Percentiles rank a stretch among this genome's conserved stretches.
phyloP scores from a whole-genome alignment of 108 stramenopile species.

The Nitzschia putrida region DNA sequence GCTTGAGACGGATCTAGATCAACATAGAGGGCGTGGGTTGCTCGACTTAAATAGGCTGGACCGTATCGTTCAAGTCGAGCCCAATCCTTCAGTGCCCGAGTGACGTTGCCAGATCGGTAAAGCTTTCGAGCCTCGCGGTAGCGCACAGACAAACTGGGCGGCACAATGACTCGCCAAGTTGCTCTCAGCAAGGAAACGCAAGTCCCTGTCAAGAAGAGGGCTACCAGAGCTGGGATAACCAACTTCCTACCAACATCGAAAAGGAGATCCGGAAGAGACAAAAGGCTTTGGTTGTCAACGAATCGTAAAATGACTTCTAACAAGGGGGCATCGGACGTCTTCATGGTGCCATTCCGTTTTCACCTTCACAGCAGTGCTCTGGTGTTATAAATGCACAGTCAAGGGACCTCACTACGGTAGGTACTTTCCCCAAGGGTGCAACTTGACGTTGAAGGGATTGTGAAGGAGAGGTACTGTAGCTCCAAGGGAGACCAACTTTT shows the following conservation, averaged over 20 bases:
- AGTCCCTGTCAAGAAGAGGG: background rate
- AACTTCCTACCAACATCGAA: background rate
- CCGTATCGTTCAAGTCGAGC: constrained; percentile 2
- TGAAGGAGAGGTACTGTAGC: too few relatives aligned
- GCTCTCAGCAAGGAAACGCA: background rate
- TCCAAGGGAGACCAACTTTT: too few relatives aligned
- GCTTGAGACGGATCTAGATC: constrained; percentile 10
- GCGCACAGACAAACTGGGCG: background rate
- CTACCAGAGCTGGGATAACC: background rate
- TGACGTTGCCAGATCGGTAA: background rate
- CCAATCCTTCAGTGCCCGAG: constrained; percentile 11
- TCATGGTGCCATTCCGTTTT: background rate
- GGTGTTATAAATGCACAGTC: too few relatives aligned
- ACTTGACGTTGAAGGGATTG: too few relatives aligned
- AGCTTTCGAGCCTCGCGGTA: background rate
- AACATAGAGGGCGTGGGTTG: constrained; percentile 12
- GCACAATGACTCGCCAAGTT: constrained; percentile 2
- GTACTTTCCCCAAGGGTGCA: too few relatives aligned
- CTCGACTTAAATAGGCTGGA: constrained; percentile 21
- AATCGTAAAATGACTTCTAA: constrained; percentile 1
- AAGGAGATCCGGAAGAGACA: constrained; percentile 3
- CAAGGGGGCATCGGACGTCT: constrained; percentile 11
- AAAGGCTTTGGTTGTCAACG: background rate
- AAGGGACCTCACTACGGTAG: too few relatives aligned
- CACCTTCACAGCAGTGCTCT: too few relatives aligned